Evolutionary conservation across 345 rosid genomes (phyloP).

Genomic region (Salix exigua): DNA sequence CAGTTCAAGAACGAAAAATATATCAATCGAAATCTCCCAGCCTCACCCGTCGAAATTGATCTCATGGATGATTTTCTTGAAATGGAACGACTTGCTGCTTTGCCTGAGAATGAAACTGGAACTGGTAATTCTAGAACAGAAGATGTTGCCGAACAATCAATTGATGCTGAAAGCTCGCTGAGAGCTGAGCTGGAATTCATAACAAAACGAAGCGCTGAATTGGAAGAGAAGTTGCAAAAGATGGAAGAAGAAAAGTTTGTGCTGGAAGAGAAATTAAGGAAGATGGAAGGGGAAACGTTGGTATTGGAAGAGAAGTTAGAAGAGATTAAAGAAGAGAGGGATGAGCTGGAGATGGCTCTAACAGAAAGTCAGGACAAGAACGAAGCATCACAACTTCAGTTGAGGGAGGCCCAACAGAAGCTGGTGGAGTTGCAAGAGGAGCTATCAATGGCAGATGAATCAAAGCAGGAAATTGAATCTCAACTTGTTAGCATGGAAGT

Average conservation of each 20-base stretch:
- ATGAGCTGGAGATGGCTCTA: conserved; percentile 57
- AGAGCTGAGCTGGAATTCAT: conserved; percentile 48
- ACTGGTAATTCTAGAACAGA: conserved; percentile 31
- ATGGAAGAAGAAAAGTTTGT: conserved; percentile 26
- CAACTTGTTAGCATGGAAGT: conserved; percentile 49
- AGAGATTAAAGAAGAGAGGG: conserved; percentile 35
- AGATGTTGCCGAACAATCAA: conserved; percentile 26
- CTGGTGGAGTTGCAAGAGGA: conserved; percentile 49
- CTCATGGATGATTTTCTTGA: conserved; percentile 98
- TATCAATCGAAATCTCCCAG: conserved; percentile 26
- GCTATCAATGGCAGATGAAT: conserved; percentile 40
- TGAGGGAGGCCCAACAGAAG: conserved; percentile 47
- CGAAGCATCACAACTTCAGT: conserved; percentile 30
- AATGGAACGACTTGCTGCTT: conserved; percentile 74
- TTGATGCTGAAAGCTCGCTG: conserved; percentile 36
- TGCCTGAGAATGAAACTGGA: conserved; percentile 45
- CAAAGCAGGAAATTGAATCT: conserved; percentile 50
- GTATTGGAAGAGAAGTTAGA: conserved; percentile 47
- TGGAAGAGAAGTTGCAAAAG: conserved; percentile 34
- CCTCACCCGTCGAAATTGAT: conserved; percentile 46
- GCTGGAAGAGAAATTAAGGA: conserved; percentile 14
- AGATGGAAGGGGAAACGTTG: conserved; percentile 16
- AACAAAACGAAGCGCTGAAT: conserved; percentile 30
- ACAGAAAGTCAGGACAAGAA: conserved; percentile 36
- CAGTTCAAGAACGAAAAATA: conserved; percentile 39